A percentile compares a stretch with the other conserved stretches of the same genome.
These are phyloP conservation scores for Chaetomium globosum DNA, from an alignment of 2,329 filamentous ascomycete genomes.

Conservation along the genomic window DNA sequence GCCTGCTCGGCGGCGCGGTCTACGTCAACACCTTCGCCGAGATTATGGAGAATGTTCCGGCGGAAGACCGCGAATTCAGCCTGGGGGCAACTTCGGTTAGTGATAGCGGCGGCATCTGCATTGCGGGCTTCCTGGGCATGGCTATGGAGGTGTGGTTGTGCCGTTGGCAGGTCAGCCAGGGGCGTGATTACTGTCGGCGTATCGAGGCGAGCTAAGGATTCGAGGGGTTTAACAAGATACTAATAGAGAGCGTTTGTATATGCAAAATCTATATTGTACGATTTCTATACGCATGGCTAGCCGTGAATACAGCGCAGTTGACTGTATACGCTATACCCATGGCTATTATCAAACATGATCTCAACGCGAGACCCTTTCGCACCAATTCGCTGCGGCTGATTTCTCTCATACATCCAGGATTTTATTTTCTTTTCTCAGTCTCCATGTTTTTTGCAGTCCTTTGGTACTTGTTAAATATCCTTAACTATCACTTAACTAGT, in stretches of 20 bases:
- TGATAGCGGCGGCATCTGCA: constrained; percentile 86
- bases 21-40: constrained; percentile 97
- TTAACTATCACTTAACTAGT: too few species aligned
- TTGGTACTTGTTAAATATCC: too few species aligned
- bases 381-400: too few species aligned
- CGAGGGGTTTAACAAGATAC: background rate
- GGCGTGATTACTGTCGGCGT: constrained; percentile 71
- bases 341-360: too few species aligned
- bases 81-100: constrained; percentile 87
- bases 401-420: too few species aligned
- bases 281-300: background rate
- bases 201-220: constrained; percentile 48
- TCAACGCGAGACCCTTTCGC: too few species aligned
- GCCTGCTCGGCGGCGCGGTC: constrained; percentile 83
- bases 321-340: background rate
- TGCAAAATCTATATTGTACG: background rate
- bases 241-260: background rate
- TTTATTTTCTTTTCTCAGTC: too few species aligned
- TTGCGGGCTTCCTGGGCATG: constrained; percentile 84
- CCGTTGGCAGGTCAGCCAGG: constrained; percentile 78
- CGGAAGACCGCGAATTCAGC: constrained; percentile 84
- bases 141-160: constrained; percentile 79
- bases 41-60: constrained; percentile 79
- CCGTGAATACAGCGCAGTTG: too few species aligned
- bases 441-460: too few species aligned